These are phyloP conservation scores for Aspergillus felis DNA, from an alignment of 2,329 filamentous ascomycete species.

Conservation along the genomic window DNA sequence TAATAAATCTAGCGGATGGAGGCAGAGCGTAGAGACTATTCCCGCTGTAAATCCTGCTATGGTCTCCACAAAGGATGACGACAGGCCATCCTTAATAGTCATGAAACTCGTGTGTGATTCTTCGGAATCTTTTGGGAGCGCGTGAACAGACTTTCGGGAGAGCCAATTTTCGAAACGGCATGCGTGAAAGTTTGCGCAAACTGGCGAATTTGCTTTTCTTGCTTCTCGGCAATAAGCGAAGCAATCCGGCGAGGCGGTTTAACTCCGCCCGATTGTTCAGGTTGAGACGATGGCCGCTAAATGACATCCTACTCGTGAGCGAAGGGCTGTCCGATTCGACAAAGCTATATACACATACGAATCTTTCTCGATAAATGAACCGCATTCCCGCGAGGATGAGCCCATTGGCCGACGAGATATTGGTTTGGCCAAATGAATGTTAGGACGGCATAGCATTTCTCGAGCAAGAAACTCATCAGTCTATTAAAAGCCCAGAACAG, in stretches of 20 bases:
- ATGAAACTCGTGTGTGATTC: constrained; percentile 30
- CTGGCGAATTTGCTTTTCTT: background rate
- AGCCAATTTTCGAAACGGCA: background rate
- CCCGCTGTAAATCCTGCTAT: constrained; percentile 88
- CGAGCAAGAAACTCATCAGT: background rate
- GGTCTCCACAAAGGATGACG: constrained; percentile 78
- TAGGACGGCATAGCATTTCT: background rate
- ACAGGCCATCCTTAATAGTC: constrained; percentile 54
- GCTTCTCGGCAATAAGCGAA: background rate
- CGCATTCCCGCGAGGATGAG: background rate
- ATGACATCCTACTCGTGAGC: background rate
- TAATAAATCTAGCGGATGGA: constrained; percentile 90
- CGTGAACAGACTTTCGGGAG: background rate
- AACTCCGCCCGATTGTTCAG: background rate
- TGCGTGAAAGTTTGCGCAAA: background rate
- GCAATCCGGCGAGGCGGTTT: background rate
- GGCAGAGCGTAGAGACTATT: constrained; percentile 75
- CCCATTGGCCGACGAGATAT: background rate
- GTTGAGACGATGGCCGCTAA: background rate
- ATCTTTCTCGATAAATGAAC: background rate
- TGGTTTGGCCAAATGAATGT: too few relatives aligned
- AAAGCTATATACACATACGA: background rate
- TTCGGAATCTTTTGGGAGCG: background rate
- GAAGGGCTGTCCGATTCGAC: background rate
- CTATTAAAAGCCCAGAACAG: constrained; percentile 10